Percentiles rank a stretch among this genome's conserved stretches.
These are phyloP conservation scores for Halocafeteria seosinensis DNA, from an alignment of 108 stramenopile species.

Conservation along the genomic window DNA sequence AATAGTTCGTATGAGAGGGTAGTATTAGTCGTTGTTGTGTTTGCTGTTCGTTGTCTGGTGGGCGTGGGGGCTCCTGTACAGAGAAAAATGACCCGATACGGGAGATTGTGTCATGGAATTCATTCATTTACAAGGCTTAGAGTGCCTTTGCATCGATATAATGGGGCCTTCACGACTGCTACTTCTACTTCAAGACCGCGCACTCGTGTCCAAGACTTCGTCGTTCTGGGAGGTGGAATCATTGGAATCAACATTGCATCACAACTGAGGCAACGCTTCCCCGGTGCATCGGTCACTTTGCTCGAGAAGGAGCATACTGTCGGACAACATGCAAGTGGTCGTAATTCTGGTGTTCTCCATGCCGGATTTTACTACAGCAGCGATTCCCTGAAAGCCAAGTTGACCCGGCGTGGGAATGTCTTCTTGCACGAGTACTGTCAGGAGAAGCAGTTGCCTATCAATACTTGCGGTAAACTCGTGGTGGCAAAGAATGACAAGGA, in stretches of 20 bases:
- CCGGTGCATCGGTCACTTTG: neutral
- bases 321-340: neutral
- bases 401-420: neutral
- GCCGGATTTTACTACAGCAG: neutral
- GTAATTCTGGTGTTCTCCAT: slow-evolving; percentile 1
- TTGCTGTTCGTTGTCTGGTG: too few species aligned
- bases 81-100: too few species aligned
- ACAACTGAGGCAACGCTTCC: neutral
- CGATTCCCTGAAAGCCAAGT: slow-evolving; percentile 1
- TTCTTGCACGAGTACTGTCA: neutral
- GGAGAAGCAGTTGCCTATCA: neutral
- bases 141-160: too few species aligned
- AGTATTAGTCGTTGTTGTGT: too few species aligned
- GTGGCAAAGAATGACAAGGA: neutral
- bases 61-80: too few species aligned
- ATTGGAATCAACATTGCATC: neutral
- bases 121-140: too few species aligned
- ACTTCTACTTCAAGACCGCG: too few species aligned
- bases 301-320: neutral
- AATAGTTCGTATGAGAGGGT: too few species aligned
- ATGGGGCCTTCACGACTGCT: too few species aligned
- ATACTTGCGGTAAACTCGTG: slow-evolving; percentile 1
- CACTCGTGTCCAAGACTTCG: neutral
- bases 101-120: too few species aligned
- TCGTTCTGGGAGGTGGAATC: neutral